These are phyloP conservation scores for Aspergillus thermomutatus DNA, from an alignment of 2,329 filamentous ascomycete genomes.

Conservation along the genomic window DNA sequence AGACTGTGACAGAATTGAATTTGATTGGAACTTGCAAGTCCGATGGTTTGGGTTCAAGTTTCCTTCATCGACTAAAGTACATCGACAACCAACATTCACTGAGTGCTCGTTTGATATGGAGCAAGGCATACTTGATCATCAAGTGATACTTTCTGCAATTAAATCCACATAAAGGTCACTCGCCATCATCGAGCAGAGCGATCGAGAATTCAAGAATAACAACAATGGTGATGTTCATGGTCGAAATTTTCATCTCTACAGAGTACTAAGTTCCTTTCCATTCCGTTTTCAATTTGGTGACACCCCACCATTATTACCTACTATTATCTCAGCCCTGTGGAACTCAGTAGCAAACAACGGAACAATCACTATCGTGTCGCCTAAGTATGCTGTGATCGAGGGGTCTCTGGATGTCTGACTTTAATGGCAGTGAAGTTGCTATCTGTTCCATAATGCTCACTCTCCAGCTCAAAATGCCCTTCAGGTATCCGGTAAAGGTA, in stretches of 20 bases:
- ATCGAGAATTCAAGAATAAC: neutral
- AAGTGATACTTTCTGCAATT: neutral
- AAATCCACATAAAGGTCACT: neutral
- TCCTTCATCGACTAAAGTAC: neutral
- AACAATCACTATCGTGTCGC: neutral
- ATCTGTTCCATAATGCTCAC: neutral
- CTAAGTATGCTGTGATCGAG: neutral
- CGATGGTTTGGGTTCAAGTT: neutral
- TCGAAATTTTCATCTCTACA: neutral
- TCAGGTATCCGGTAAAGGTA: neutral
- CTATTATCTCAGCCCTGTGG: neutral
- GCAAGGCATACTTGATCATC: neutral
- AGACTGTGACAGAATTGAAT: neutral
- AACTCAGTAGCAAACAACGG: too few relatives aligned
- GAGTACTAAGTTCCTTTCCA: neutral
- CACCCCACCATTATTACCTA: neutral
- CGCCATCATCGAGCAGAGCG: neutral
- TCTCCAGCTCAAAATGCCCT: neutral
- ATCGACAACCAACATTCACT: neutral
- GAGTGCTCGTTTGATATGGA: neutral
- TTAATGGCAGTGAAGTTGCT: neutral
- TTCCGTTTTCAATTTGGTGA: neutral
- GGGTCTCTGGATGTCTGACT: neutral
- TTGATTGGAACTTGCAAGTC: neutral
- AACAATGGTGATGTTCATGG: neutral